Evolutionary conservation across 169 alveolate genomes (phyloP), one percentile per base, ranked within the genome.

Genomic region (Babesia bigemina): DNA sequence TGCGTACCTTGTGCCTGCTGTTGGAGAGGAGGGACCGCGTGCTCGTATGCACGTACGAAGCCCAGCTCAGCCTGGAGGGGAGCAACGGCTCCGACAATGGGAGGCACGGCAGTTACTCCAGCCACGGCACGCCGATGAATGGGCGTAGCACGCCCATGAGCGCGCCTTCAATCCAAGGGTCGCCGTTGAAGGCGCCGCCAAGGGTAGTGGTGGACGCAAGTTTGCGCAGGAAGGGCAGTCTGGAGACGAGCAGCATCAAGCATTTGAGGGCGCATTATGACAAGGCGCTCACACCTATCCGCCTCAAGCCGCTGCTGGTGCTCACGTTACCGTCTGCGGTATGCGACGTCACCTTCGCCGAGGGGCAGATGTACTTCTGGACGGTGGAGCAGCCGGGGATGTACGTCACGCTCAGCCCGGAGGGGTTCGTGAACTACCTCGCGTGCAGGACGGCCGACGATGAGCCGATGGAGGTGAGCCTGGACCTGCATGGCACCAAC

Each of bases 341-440:
- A 28, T 13, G 58, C 28, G 29, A 45, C 56, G 47, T 81, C 56
- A 69, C 74, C 21, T 47, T 50, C 33, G 52, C 24, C 21, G 60
- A 63, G 22, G 70, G 63, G 26, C 88, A 81, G 56, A 53, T 81
- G 44, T 74, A 58, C 52, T 81, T 81, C 60, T 81, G 88, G 88
- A 60, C 84, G 42, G 48, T 45, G 28, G 84, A 71, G 9, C 84
- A 44, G 10, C 53, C 59, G 29, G 88, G 88, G 19, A 58, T 81
- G 19, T 81, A 81, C 55, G 84, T 56, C 21, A 81, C 85, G 17
- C 26, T 72, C 16, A 61, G 75, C 48, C 58, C 72, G 16, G 84
- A 66, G 29, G 88, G 88, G 33, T 81, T 81, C 65, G 22, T 49
- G 45, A 81, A 81, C 66, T 26, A 62, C 42, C 45, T 81, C 29